A percentile compares a stretch with the other conserved stretches of the same genome.
Evolutionary conservation across 257 asterid genomes (phyloP).

Genomic region (Solanum tarijense): DNA sequence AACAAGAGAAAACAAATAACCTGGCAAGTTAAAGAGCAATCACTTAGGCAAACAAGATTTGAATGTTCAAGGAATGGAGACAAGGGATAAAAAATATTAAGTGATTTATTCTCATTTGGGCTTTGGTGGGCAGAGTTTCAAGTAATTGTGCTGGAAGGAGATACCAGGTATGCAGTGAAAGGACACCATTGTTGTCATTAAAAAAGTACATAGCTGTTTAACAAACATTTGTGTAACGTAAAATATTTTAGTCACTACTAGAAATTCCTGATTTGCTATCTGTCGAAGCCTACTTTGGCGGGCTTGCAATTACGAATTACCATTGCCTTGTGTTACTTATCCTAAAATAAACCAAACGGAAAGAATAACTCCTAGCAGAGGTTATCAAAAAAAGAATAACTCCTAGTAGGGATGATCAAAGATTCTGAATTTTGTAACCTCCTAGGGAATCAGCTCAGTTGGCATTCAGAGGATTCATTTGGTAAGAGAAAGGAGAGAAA

Average conservation of each 20-base stretch:
- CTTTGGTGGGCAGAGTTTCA: background rate
- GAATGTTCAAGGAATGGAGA: background rate
- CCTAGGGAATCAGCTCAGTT: background rate
- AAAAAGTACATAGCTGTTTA: background rate
- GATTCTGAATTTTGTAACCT: background rate
- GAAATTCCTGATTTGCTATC: background rate
- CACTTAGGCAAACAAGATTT: background rate
- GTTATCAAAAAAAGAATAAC: background rate
- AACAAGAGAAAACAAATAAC: background rate
- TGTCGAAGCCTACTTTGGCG: background rate
- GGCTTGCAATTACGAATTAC: background rate
- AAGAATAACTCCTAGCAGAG: background rate
- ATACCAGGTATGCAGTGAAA: background rate
- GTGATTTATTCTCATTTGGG: background rate
- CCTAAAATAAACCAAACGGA: background rate
- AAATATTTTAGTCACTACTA: background rate
- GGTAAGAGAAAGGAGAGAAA: background rate
- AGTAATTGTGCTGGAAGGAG: background rate
- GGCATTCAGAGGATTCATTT: background rate
- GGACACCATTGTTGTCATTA: background rate
- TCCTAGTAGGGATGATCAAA: background rate
- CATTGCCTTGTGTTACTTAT: background rate
- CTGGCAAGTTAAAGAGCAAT: background rate
- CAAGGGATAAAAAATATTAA: background rate
- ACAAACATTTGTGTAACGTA: background rate